Conservation (phyloP, 257 asterid genomes). For the Fraxinus quadrangulata region DNA sequence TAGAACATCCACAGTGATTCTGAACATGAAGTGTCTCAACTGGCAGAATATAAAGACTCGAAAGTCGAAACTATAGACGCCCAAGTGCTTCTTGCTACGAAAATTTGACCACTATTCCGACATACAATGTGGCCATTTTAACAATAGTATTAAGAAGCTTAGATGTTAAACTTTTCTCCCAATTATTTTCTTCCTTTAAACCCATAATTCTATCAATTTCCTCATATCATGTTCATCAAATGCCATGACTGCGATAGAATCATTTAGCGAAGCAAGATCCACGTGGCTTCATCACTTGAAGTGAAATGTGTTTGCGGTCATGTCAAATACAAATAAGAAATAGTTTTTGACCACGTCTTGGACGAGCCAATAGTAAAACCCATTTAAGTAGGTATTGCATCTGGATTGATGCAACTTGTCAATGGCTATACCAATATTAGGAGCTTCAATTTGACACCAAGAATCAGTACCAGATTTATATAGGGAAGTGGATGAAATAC, state of each 20-base stretch:
- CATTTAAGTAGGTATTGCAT: neutral
- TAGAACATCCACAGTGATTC: neutral
- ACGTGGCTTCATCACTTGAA: no score
- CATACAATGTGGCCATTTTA: neutral
- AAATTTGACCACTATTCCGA: neutral
- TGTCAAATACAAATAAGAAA: neutral
- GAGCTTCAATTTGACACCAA: neutral
- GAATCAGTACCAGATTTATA: neutral
- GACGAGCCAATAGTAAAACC: slow-evolving; percentile 3
- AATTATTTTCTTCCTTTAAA: neutral
- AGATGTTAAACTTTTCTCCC: neutral
- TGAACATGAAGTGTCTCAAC: neutral
- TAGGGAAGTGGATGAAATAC: neutral
- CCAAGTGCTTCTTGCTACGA: no score
- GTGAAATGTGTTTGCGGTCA: neutral
- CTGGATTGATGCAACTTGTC: neutral
- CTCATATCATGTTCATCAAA: neutral
- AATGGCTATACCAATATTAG: neutral
- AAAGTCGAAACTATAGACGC: no score
- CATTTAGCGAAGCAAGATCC: neutral
- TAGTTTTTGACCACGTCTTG: neutral
- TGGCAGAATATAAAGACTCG: no score
- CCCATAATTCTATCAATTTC: neutral
- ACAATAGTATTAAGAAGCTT: neutral
- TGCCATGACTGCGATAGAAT: neutral